Conservation (phyloP, 192 early-diverging fungal species). For the Coemansia sp. region DNA sequence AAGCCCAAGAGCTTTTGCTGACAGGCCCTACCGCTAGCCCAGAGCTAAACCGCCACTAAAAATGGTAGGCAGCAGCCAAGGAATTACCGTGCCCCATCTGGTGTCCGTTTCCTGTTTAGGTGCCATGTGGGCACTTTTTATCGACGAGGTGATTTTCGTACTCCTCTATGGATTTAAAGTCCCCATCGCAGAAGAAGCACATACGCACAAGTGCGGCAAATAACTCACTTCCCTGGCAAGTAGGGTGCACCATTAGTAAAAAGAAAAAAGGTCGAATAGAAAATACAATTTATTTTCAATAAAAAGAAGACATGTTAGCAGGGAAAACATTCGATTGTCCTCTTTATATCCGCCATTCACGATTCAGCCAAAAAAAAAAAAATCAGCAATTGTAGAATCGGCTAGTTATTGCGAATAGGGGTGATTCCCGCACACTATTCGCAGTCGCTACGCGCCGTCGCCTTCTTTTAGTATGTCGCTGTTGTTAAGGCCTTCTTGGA, state of each 20-base stretch:
- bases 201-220: background rate
- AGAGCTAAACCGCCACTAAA: too few species aligned
- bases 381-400: background rate
- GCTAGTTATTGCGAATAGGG: background rate
- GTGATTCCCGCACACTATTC: background rate
- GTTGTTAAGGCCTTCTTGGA: background rate
- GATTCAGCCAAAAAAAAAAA: too few species aligned
- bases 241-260: background rate
- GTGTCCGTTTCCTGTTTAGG: background rate
- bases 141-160: background rate
- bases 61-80: too few species aligned
- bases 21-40: too few species aligned
- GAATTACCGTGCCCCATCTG: background rate
- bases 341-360: background rate
- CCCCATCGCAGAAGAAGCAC: background rate
- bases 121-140: background rate
- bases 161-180: background rate
- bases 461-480: background rate
- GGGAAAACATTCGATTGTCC: background rate
- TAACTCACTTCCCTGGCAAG: background rate
- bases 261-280: background rate
- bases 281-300: background rate
- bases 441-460: too few species aligned
- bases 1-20: too few species aligned
- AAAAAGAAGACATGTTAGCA: background rate